Evolutionary conservation across 305 asterid genomes (phyloP), one percentile per base, ranked within the genome.

Genomic region (Fraxinus latifolia): DNA sequence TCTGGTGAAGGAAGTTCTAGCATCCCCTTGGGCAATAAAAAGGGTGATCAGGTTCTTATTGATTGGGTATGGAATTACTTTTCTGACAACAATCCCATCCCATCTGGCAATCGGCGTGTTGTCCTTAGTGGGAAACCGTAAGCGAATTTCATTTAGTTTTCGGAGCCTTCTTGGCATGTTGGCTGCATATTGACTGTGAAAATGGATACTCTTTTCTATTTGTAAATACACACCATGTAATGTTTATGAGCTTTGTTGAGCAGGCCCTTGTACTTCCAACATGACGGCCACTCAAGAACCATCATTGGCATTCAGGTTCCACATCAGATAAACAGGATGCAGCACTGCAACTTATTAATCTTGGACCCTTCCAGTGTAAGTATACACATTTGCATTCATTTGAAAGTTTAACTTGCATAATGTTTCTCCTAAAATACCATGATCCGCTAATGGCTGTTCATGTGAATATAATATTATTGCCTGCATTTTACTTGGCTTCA

Each of bases 241-340:
- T 84, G 82, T 79, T 84, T 77, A 32, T 77, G 74, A 82, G 58
- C 73, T 80, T 88, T 81, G 36, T 55, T 77, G 77, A 76, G 77
- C 90, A 95, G 99, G 88, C 99, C 99, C 42, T 82, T 95, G 89
- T 95, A 95, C 86, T 93, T 95, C 87, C 99, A 95, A 88, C 97
- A 93, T 80, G 93, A 95, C 78, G 99, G 99, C 53, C 97, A 95
- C 82, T 95, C 99, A 37, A 92, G 99, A 91, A 95, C 97, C 82
- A 92, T 95, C 21, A 90, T 95, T 19, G 99, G 99, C 82, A 91
- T 95, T 86, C 99, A 95, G 86, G 91, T 87, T 81, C 92, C 86
- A 87, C 88, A 47, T 47, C 90, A 86, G 86, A 91, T 39, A 82
- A 89, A 86, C 21, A 92, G 95, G 80, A 84, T 55, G 72, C 92